Conservation (phyloP, 148 eudicot species). For the Rheum nobile region DNA sequence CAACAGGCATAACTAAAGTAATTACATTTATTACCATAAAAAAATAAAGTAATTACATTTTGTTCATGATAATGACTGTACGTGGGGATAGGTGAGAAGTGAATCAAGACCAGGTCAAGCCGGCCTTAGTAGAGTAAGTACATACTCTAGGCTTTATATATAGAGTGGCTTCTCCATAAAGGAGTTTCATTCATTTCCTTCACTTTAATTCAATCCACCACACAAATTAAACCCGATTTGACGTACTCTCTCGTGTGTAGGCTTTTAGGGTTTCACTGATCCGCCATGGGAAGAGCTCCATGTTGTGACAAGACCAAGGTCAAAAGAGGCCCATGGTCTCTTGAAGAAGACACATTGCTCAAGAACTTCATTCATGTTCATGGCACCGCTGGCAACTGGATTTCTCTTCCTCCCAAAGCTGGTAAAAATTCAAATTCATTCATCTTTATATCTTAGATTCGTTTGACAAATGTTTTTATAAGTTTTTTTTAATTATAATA, state of each 20-base stretch:
- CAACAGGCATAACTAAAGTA: too few relatives aligned
- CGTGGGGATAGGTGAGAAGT: neutral
- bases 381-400: constrained; percentile 34
- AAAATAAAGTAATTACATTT: too few relatives aligned
- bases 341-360: constrained; percentile 28
- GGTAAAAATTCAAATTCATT: constrained; percentile 6
- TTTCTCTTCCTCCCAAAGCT: constrained; percentile 19
- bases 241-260: neutral
- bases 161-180: neutral
- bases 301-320: constrained; percentile 32
- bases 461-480: too few relatives aligned
- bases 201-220: neutral
- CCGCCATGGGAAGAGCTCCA: constrained; percentile 33
- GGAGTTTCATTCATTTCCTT: neutral
- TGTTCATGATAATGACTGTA: too few relatives aligned
- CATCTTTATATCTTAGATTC: neutral
- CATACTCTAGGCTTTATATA: neutral
- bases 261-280: neutral
- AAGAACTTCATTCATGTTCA: constrained; percentile 8
- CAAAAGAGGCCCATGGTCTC: constrained; percentile 34
- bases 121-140: constrained; percentile 1
- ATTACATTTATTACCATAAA: too few relatives aligned
- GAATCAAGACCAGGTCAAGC: constrained; percentile 3
- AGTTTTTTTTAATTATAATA: too few relatives aligned
- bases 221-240: neutral